Conservation (phyloP, 371 early-diverging fungal species). For the Parasitella parasitica region DNA sequence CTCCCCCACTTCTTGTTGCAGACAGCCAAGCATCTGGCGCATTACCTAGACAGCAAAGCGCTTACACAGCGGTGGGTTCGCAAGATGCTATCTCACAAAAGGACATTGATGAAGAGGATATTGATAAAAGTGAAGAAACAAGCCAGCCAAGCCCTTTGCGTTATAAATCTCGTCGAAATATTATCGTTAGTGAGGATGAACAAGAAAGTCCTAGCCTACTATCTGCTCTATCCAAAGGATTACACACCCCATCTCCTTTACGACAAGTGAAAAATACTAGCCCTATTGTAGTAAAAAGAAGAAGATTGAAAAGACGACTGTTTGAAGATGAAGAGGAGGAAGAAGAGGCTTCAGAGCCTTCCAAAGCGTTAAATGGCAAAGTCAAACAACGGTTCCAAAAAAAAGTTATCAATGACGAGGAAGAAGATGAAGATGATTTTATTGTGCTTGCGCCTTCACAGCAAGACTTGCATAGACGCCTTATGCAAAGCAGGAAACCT, state of each 20-base stretch:
- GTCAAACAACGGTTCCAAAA: background rate
- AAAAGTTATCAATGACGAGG: background rate
- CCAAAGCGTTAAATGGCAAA: background rate
- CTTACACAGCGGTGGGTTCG: background rate
- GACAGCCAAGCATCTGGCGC: background rate
- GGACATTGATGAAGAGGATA: background rate
- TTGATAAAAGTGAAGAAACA: background rate
- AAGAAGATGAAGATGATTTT: constrained; percentile 6
- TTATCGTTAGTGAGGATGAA: background rate
- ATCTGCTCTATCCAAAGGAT: background rate
- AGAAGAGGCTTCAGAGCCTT: background rate
- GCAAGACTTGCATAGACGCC: background rate
- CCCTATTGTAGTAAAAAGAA: background rate
- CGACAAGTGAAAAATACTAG: background rate
- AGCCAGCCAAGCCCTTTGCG: background rate
- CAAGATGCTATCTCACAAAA: background rate
- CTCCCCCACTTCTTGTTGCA: background rate
- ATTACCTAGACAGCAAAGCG: background rate
- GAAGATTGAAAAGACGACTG: background rate
- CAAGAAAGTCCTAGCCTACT: background rate
- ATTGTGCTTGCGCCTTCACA: background rate
- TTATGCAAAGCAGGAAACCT: background rate
- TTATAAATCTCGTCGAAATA: background rate
- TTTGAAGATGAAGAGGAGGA: background rate
- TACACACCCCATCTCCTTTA: constrained; percentile 2